Percentiles rank a stretch among this genome's conserved stretches.
phyloP scores from a whole-genome alignment of 495 filamentous ascomycete species.

The Amorphotheca resinae region DNA sequence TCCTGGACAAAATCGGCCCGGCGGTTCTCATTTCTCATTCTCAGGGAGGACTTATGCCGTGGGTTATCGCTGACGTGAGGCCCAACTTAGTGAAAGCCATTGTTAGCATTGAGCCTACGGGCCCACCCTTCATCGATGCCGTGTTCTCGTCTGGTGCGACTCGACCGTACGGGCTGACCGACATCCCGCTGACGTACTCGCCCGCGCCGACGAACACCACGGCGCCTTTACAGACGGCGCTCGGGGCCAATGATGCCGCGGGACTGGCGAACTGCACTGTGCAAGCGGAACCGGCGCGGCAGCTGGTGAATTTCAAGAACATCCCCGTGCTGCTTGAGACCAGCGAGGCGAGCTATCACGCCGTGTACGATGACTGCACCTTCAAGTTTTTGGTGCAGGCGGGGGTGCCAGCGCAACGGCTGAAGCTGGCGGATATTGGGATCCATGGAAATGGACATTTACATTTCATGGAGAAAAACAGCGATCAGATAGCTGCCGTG shows the following conservation, averaged over 20 bases:
- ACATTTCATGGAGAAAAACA: slow-evolving; percentile 50
- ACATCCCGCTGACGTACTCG: slow-evolving; percentile 37
- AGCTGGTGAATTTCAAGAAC: slow-evolving; percentile 35
- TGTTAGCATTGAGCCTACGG: slow-evolving; percentile 40
- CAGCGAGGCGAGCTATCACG: slow-evolving; percentile 41
- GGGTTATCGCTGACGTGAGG: slow-evolving; percentile 34
- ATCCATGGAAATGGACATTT: slow-evolving; percentile 48
- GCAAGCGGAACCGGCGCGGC: slow-evolving; percentile 35
- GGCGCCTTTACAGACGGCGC: slow-evolving; percentile 9
- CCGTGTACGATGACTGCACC: slow-evolving; percentile 43
- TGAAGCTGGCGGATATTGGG: slow-evolving; percentile 26
- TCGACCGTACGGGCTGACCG: slow-evolving; percentile 32
- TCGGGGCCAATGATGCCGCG: slow-evolving; percentile 13
- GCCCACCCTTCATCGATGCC: slow-evolving; percentile 28
- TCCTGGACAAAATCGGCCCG: slow-evolving; percentile 37
- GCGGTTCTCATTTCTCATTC: slow-evolving; percentile 40
- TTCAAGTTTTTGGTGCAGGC: slow-evolving; percentile 42
- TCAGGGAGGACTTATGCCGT: slow-evolving; percentile 36
- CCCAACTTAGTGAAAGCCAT: slow-evolving; percentile 35
- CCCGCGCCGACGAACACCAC: slow-evolving; percentile 20
- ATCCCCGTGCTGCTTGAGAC: slow-evolving; percentile 38
- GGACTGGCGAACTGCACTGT: slow-evolving; percentile 29
- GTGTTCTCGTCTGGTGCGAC: slow-evolving; percentile 4
- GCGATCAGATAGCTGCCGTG: slow-evolving; percentile 31
- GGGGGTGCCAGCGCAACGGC: slow-evolving; percentile 33